Conservation (phyloP, 2,329 filamentous ascomycete genomes). For the Claviceps sp. region DNA sequence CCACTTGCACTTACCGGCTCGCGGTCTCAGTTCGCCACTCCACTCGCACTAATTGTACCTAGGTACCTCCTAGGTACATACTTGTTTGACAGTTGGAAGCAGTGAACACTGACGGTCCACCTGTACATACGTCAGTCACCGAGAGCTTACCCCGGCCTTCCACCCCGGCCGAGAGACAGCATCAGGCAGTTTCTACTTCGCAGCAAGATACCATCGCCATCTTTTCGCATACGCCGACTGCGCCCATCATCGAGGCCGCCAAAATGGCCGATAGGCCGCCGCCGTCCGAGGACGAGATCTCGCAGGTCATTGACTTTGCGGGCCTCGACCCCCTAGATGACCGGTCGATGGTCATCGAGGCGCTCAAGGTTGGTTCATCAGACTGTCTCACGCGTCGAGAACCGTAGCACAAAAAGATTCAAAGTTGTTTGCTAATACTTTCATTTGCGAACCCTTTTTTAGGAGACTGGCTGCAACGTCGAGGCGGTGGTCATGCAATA, state of each 20-base stretch:
- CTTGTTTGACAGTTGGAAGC: too few relatives aligned
- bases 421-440: too few relatives aligned
- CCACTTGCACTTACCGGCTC: too few relatives aligned
- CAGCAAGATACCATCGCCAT: neutral
- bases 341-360: constrained; percentile 25
- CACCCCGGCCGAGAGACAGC: neutral
- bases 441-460: too few relatives aligned
- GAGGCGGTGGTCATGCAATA: constrained; percentile 38
- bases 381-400: too few relatives aligned
- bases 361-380: constrained; percentile 24
- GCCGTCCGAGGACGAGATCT: constrained; percentile 24
- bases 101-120: too few relatives aligned
- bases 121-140: neutral
- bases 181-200: neutral
- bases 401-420: too few relatives aligned
- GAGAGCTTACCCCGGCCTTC: neutral
- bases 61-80: too few relatives aligned
- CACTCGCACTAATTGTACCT: too few relatives aligned
- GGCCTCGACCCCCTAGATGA: constrained; percentile 23
- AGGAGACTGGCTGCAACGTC: constrained; percentile 31
- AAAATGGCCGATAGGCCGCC: constrained; percentile 23
- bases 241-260: constrained; percentile 2
- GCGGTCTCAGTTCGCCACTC: too few relatives aligned
- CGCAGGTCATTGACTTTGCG: constrained; percentile 28
- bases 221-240: neutral